Base-by-base conservation (phyloP, 352 stramenopile species). In the Phytophthora pinifolia region DNA sequence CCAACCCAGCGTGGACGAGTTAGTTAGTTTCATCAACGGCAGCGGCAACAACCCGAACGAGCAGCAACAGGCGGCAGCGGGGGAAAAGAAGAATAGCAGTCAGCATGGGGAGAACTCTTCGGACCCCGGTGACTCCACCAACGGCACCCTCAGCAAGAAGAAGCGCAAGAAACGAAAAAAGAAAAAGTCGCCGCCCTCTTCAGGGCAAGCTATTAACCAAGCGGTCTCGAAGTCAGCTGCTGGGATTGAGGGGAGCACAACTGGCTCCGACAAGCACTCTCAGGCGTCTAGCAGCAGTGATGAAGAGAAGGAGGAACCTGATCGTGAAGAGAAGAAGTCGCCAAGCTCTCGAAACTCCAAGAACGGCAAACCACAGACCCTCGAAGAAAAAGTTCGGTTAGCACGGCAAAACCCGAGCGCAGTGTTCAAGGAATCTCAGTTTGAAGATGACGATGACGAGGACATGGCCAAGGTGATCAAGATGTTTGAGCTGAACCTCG, bases 1-100 rank as follows among this genome's bases (percentile, higher is more conserved):
- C 37, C 82, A 92, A 54, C 82, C 82, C 6, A 92, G 82, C 34
- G 80, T 92, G 7, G 82, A 92, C 43, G 82, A 92, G 43, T 68
- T 92, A 51, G 73, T 92, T 56, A 79, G 71, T 70, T 92, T 89
- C 39, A 92, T 92, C 59, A 92, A 92, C 31, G 82, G 82, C 25
- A 83, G 58, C 14, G 45, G 52, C 31, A 61, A 15, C 35, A 74
- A 65, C 10, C 43, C 48, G 12, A 67, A 70, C 13, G 43, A 69
- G 37, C 63, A 72, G 34, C 52, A 72, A 35, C 66, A 65, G 30
- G 44, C 47, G 41, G n/a, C 51, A 32, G 51, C 47, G 33, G 48
- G 30, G 12, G 36, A 49, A 3, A 75, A 71, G 31, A 62, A 50
- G 31, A 65, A 58, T 4, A 73, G 64, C 29, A 46, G 63, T 59